These are phyloP conservation scores for Crithidia expoeki DNA, from an alignment of 208 protist species.

Conservation along the genomic window DNA sequence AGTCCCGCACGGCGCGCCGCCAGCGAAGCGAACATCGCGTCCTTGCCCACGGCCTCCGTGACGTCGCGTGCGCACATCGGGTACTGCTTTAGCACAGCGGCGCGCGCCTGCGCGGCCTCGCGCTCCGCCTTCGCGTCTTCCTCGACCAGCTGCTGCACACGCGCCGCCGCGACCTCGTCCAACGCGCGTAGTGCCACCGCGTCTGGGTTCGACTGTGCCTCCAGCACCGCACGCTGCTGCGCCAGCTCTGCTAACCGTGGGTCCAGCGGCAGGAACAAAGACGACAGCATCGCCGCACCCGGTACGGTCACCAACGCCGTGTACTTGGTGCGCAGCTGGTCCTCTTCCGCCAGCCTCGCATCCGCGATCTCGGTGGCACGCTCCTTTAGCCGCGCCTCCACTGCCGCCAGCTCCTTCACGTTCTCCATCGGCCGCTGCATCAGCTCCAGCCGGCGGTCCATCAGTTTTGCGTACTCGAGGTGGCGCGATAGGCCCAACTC, in stretches of 20 bases:
- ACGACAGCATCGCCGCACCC: conserved; percentile 31
- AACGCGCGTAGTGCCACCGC: conserved; percentile 15
- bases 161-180: conserved; percentile 21
- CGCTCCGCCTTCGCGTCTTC: conserved; percentile 37
- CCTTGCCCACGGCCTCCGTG: conserved; percentile 44
- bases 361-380: conserved; percentile 35
- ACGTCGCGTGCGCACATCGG: conserved; percentile 57
- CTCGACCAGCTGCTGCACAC: conserved; percentile 28
- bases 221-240: conserved; percentile 21
- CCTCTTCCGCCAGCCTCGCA: conserved; percentile 27
- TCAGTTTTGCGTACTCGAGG: conserved; percentile 27
- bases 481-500: no score
- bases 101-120: conserved; percentile 33
- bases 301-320: conserved; percentile 5
- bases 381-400: conserved; percentile 24
- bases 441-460: conserved; percentile 31
- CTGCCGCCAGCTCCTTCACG: conserved; percentile 18
- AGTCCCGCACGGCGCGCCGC: conserved; percentile 23
- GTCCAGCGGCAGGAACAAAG: conserved; percentile 36
- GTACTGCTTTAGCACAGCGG: conserved; percentile 31
- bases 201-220: conserved; percentile 3
- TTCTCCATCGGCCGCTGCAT: conserved; percentile 38
- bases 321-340: conserved; percentile 17
- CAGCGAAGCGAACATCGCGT: conserved; percentile 45
- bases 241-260: conserved; percentile 30